A percentile compares a stretch with the other conserved stretches of the same genome.
phyloP scores from a whole-genome alignment of 2,329 filamentous ascomycete species.

The Arthrobotrys sphaeroides region DNA sequence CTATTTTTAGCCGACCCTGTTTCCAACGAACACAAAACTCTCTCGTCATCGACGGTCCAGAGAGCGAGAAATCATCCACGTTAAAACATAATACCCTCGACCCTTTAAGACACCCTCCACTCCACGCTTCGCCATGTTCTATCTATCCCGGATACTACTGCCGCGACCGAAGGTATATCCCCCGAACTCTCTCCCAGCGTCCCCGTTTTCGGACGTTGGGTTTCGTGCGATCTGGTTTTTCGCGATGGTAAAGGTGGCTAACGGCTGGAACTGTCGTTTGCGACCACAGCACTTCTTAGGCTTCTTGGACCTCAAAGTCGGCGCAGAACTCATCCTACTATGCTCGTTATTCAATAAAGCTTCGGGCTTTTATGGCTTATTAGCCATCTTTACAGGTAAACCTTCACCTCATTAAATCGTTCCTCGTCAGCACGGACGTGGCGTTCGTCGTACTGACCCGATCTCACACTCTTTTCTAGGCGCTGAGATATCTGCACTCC shows the following conservation, averaged over 20 bases:
- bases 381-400: conserved; percentile 77
- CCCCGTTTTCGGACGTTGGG: neutral
- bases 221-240: conserved; percentile 10
- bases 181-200: neutral
- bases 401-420: neutral
- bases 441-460: neutral
- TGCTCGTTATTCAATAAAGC: conserved; percentile 90
- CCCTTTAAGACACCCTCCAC: neutral
- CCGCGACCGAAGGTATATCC: conserved; percentile 53
- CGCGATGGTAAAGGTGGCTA: conserved; percentile 13
- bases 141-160: conserved; percentile 48
- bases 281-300: conserved; percentile 78
- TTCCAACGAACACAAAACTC: conserved; percentile 27
- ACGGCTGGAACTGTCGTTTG: conserved; percentile 43
- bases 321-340: conserved; percentile 83
- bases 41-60: conserved; percentile 16
- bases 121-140: conserved; percentile 39
- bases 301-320: conserved; percentile 84
- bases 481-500: conserved; percentile 80
- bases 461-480: conserved; percentile 63
- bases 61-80: conserved; percentile 3
- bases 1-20: conserved; percentile 49
- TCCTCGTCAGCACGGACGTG: neutral
- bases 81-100: neutral
- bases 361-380: conserved; percentile 86